Evolutionary conservation across 495 filamentous ascomycete species (phyloP).

Genomic region (Viridothelium virens): DNA sequence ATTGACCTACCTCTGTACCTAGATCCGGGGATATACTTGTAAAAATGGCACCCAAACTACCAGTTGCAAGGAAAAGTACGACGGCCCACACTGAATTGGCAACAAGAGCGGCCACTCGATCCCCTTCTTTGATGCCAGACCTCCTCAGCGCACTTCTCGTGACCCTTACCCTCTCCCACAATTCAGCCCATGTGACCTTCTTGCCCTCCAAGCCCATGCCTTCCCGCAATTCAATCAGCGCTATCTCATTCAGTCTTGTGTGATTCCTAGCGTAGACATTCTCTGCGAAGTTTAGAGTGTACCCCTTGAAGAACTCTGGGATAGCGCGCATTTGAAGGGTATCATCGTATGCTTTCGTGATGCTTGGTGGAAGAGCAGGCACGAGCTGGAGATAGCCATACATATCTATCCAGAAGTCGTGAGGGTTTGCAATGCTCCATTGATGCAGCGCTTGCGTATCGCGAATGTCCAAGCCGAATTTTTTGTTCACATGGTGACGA

Average conservation of each 20-base stretch:
- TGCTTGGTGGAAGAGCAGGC: conserved; percentile 44
- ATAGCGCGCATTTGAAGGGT: conserved; percentile 57
- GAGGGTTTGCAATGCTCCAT: conserved; percentile 52
- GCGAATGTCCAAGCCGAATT: conserved; percentile 32
- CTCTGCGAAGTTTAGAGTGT: conserved; percentile 57
- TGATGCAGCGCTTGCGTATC: conserved; percentile 57
- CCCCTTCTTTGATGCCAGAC: conserved; percentile 57
- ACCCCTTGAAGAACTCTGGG: conserved; percentile 59
- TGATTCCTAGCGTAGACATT: conserved; percentile 50
- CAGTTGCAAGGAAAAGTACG: conserved; percentile 55
- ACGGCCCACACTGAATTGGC: conserved; percentile 66
- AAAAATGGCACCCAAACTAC: conserved; percentile 63
- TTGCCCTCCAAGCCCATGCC: conserved; percentile 38
- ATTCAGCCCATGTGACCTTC: conserved; percentile 56
- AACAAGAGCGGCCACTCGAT: conserved; percentile 63
- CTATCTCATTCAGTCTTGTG: conserved; percentile 45
- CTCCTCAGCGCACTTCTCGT: conserved; percentile 55
- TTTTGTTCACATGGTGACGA: conserved; percentile 32
- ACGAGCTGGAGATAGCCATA: conserved; percentile 46
- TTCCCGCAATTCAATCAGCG: conserved; percentile 65
- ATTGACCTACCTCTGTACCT: conserved; percentile 26
- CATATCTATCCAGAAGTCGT: conserved; percentile 59
- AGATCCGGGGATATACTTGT: conserved; percentile 63
- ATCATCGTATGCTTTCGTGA: conserved; percentile 52
- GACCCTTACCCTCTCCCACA: conserved; percentile 48